Conservation (phyloP, 192 early-diverging fungal genomes). For the Blastocladiella britannica region DNA sequence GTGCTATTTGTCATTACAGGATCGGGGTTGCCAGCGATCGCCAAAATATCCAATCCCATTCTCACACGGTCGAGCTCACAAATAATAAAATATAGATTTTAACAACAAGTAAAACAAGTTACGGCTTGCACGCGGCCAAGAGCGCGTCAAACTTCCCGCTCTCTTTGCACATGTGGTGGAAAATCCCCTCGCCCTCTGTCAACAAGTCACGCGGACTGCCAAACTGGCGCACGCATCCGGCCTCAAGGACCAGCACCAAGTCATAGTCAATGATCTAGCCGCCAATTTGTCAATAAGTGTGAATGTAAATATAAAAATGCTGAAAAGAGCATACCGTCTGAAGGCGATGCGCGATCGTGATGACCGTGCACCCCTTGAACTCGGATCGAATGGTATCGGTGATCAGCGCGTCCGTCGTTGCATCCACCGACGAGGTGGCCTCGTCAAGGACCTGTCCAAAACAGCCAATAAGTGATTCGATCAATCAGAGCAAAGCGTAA, state of each 20-base stretch:
- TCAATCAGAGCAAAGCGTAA: no score
- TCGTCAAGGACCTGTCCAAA: conserved; percentile 66
- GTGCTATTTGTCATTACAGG: no score
- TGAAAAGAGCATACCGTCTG: no score
- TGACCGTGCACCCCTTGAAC: conserved; percentile 49
- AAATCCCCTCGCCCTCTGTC: conserved; percentile 30
- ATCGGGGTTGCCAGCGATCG: no score
- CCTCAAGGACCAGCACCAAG: conserved; percentile 58
- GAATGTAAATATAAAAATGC: no score
- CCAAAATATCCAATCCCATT: no score
- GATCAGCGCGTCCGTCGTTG: conserved; percentile 67
- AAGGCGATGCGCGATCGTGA: conserved; percentile 77
- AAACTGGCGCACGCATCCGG: conserved; percentile 58
- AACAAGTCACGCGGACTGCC: conserved; percentile 55
- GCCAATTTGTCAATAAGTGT: no score
- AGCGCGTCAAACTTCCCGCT: conserved; percentile 58
- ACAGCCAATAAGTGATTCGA: no score
- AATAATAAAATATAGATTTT: no score
- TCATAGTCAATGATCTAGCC: conserved; percentile 76
- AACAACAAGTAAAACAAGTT: no score
- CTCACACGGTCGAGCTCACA: no score
- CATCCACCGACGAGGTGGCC: conserved; percentile 76
- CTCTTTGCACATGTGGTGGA: conserved; percentile 58
- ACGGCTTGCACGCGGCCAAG: conserved; percentile 10
- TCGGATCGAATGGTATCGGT: conserved; percentile 61